A percentile compares a stretch with the other conserved stretches of the same genome.
Evolutionary conservation across 257 asterid genomes (phyloP).

Genomic region (Fraxinus excelsior): DNA sequence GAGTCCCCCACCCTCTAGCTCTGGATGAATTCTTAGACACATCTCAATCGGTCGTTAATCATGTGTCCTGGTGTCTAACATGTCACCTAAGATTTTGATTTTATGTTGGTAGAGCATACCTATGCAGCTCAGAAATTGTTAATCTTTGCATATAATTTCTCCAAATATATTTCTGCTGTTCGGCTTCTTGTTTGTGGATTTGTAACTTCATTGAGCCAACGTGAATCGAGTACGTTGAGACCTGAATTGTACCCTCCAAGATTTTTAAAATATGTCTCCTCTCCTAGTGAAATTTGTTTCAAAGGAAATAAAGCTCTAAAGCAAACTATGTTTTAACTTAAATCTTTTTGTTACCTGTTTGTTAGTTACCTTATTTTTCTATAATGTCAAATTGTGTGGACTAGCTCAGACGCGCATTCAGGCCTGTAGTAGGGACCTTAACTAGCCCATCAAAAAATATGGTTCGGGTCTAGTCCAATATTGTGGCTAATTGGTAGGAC

Average conservation of each 20-base stretch:
- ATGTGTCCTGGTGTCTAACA: constrained; percentile 2
- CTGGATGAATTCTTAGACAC: not conserved
- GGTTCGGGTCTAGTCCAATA: no score
- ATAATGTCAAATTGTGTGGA: no score
- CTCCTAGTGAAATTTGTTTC: not conserved
- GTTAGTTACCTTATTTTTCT: not conserved
- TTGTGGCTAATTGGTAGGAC: no score
- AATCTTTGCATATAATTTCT: not conserved
- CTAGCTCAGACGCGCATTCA: no score
- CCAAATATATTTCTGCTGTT: not conserved
- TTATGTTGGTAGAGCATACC: not conserved
- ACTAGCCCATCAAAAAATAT: no score
- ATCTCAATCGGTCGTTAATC: not conserved
- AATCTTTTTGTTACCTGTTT: not conserved
- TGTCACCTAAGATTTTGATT: constrained; percentile 10
- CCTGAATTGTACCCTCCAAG: not conserved
- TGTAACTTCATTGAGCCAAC: not conserved
- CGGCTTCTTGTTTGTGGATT: not conserved
- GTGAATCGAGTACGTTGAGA: not conserved
- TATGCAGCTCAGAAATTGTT: not conserved
- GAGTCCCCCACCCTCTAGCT: not conserved
- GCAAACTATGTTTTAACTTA: not conserved
- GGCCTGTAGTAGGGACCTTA: no score
- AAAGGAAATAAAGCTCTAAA: constrained; percentile 16
- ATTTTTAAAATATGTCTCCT: not conserved